Conservation (phyloP, 306 rosid species). For the Leucaena leucocephala region DNA sequence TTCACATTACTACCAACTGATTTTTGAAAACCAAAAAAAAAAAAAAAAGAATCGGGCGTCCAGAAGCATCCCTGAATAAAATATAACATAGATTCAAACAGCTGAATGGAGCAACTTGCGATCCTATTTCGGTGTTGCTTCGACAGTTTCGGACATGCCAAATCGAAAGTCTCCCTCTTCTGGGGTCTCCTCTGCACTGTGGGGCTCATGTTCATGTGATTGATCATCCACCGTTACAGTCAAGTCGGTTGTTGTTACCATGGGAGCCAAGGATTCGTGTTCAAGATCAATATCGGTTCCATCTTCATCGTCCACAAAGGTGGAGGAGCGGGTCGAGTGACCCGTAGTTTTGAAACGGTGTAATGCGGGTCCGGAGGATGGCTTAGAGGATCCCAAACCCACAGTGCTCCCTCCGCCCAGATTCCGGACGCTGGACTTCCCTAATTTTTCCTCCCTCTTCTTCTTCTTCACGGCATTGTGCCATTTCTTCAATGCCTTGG, state of each 20-base stretch:
- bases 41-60: too few species aligned
- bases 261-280: constrained; percentile 41
- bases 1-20: not conserved
- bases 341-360: constrained; percentile 83
- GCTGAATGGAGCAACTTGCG: not conserved
- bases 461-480: constrained; percentile 70
- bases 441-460: constrained; percentile 39
- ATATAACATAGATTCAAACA: not conserved
- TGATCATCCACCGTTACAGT: constrained; percentile 51
- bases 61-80: not conserved
- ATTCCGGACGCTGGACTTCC: constrained; percentile 44
- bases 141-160: constrained; percentile 31
- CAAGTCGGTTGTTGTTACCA: constrained; percentile 32
- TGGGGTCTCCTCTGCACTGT: constrained; percentile 6
- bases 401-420: constrained; percentile 56
- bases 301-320: constrained; percentile 41
- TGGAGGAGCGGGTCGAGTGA: constrained; percentile 53
- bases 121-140: constrained; percentile 28
- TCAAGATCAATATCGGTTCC: constrained; percentile 53
- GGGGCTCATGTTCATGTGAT: constrained; percentile 33
- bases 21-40: not conserved
- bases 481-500: constrained; percentile 83
- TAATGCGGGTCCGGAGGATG: constrained; percentile 50
- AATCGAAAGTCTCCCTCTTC: constrained; percentile 57
- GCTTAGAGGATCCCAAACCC: constrained; percentile 43